Evolutionary conservation across 2,329 filamentous ascomycete genomes (phyloP).

Genomic region (Beauveria brongniartii): DNA sequence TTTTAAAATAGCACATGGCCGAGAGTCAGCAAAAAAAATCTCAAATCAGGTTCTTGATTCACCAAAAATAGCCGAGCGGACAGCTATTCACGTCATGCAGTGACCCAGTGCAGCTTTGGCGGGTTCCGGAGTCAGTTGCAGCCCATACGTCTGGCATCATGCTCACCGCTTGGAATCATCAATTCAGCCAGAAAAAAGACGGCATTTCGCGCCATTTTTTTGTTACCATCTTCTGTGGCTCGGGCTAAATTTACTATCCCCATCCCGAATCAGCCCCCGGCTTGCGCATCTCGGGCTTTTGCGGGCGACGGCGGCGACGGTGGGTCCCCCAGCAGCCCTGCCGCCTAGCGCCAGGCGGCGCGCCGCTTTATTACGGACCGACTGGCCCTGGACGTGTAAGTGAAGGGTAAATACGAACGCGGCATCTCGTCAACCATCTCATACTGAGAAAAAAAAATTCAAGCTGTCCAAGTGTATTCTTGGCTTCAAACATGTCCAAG

Average conservation of each 20-base stretch:
- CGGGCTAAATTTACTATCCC: neutral
- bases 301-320: neutral
- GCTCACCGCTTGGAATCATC: neutral
- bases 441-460: too few relatives aligned
- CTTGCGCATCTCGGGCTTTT: neutral
- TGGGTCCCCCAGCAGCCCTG: neutral
- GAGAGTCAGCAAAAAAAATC: too few relatives aligned
- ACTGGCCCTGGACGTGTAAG: neutral
- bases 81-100: too few relatives aligned
- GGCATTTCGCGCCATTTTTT: neutral
- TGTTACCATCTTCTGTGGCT: neutral
- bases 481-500: constrained; percentile 14
- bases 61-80: too few relatives aligned
- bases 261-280: neutral
- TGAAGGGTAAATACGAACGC: neutral
- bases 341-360: neutral
- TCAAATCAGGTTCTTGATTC: too few relatives aligned
- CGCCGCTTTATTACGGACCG: neutral
- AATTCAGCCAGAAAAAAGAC: neutral
- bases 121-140: too few relatives aligned
- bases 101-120: too few relatives aligned
- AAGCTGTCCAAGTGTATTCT: too few relatives aligned
- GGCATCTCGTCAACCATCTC: neutral
- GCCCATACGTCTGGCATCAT: too few relatives aligned
- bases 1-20: too few relatives aligned